Evolutionary conservation across 768 basidiomycete genomes (phyloP).

Genomic region (Leccinum olivaceopallidum): DNA sequence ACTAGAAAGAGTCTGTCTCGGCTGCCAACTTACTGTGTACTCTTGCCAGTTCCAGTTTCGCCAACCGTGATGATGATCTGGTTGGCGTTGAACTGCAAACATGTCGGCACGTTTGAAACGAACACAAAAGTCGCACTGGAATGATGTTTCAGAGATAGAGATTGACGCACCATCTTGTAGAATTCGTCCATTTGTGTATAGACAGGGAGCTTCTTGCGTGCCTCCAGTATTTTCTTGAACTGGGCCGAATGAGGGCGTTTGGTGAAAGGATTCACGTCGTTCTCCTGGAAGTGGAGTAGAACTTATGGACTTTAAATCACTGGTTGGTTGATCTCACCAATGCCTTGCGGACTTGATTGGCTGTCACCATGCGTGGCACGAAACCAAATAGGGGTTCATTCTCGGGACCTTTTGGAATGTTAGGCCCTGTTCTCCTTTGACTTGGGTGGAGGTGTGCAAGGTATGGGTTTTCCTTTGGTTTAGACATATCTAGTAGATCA

Average conservation of each 20-base stretch:
- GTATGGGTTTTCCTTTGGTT: constrained; percentile 50
- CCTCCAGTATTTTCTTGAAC: constrained; percentile 85
- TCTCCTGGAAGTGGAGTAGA: constrained; percentile 48
- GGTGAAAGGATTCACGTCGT: constrained; percentile 87
- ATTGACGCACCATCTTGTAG: constrained; percentile 72
- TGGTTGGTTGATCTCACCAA: constrained; percentile 51
- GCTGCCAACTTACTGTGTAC: constrained; percentile 73
- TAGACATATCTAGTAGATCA: constrained; percentile 11
- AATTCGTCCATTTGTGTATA: constrained; percentile 93
- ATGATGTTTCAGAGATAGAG: background rate
- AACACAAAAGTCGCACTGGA: background rate
- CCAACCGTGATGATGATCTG: constrained; percentile 92
- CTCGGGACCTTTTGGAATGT: constrained; percentile 18
- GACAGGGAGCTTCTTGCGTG: constrained; percentile 88
- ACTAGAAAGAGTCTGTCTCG: constrained; percentile 21
- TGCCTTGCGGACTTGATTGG: constrained; percentile 62
- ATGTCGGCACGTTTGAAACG: constrained; percentile 1
- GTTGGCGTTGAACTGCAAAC: constrained; percentile 36
- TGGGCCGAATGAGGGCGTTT: constrained; percentile 70
- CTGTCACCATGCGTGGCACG: constrained; percentile 66
- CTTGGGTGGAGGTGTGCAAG: constrained; percentile 43
- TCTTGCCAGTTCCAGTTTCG: constrained; percentile 96
- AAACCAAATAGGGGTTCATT: constrained; percentile 74
- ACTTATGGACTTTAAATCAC: background rate
- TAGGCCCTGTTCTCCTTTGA: constrained; percentile 28